phyloP scores from a whole-genome alignment of 2,329 filamentous ascomycete species.

The Sarocladium oryzae region DNA sequence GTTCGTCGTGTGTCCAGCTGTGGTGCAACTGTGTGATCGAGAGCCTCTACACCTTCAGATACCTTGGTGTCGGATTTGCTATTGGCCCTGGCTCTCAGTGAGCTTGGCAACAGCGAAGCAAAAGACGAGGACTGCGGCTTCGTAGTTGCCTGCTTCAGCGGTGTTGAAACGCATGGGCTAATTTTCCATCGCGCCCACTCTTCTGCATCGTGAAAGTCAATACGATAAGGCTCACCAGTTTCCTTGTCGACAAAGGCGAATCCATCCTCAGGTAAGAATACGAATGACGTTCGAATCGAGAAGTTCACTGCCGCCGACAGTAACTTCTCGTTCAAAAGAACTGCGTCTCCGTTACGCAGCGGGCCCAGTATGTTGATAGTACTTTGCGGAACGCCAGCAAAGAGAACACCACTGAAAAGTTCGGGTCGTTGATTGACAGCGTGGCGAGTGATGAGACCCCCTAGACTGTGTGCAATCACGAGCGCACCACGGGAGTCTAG shows the following conservation, averaged over 20 bases:
- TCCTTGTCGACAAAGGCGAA: conserved; percentile 80
- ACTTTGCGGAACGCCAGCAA: conserved; percentile 75
- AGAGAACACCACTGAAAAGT: conserved; percentile 79
- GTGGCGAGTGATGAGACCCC: conserved; percentile 81
- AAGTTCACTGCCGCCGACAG: conserved; percentile 93
- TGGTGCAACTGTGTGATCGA: conserved; percentile 28
- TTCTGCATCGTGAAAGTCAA: conserved; percentile 77
- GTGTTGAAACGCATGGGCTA: conserved; percentile 68
- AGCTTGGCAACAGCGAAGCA: conserved; percentile 34
- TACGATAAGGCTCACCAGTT: conserved; percentile 70
- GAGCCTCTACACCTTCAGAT: conserved; percentile 15
- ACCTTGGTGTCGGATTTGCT: conserved; percentile 29
- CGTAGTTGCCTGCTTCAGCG: conserved; percentile 50
- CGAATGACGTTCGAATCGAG: conserved; percentile 78
- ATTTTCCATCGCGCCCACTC: conserved; percentile 74
- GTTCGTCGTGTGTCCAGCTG: conserved; percentile 16
- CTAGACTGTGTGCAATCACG: conserved; percentile 81
- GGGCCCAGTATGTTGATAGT: conserved; percentile 91
- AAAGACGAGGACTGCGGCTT: conserved; percentile 34
- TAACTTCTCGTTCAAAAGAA: conserved; percentile 81
- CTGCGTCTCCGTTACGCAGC: conserved; percentile 84
- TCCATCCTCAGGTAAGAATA: conserved; percentile 78
- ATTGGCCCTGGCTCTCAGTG: conserved; percentile 38
- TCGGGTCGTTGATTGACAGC: conserved; percentile 80
- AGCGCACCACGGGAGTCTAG: conserved; percentile 59